Evolutionary conservation across 192 early-diverging fungal genomes (phyloP).

Genomic region (Phlyctochytrium planicorne): DNA sequence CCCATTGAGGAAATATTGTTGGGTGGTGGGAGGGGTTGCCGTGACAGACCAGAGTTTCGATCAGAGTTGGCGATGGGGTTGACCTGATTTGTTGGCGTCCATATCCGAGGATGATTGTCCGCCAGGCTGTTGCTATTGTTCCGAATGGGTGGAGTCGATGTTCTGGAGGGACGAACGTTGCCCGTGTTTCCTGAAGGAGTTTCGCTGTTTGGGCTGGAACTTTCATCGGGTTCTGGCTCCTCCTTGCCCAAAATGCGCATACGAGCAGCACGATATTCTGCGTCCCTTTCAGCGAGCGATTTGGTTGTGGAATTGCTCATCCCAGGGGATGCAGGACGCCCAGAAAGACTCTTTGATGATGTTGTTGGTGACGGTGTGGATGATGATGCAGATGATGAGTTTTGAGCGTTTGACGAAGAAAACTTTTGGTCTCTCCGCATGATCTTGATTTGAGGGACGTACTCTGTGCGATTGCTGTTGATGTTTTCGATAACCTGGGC

Average conservation of each 20-base stretch:
- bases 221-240: constrained; percentile 1
- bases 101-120: constrained; percentile 8
- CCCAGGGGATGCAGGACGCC: background rate
- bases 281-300: constrained; percentile 12
- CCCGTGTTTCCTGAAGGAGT: background rate
- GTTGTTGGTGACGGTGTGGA: constrained; percentile 9
- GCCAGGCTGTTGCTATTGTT: background rate
- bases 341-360: background rate
- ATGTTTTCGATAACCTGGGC: constrained; percentile 3
- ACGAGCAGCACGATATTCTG: constrained; percentile 16
- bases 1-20: background rate
- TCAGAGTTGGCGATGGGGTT: background rate
- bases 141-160: background rate
- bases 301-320: constrained; percentile 1
- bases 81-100: constrained; percentile 5
- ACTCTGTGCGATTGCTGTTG: constrained; percentile 6
- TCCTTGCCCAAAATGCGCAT: constrained; percentile 23
- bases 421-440: constrained; percentile 6
- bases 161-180: background rate
- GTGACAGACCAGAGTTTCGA: background rate
- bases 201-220: background rate
- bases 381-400: background rate
- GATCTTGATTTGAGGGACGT: constrained; percentile 12
- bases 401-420: background rate
- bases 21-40: constrained; percentile 4